These are phyloP conservation scores for Oryza coarctata DNA, from an alignment of 176 grass and related monocot genomes.

Conservation along the genomic window DNA sequence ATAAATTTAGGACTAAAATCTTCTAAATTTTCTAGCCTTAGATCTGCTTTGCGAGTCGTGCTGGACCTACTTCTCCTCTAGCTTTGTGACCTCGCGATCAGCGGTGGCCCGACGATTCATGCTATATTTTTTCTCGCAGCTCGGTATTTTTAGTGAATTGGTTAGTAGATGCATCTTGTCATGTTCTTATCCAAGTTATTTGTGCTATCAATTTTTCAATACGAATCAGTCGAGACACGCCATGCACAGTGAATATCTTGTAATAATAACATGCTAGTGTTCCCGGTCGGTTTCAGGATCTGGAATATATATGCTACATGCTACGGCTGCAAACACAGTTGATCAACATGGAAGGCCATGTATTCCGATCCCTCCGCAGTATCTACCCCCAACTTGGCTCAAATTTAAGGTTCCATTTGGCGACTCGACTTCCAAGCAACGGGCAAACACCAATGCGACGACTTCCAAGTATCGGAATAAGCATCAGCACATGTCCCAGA, in stretches of 20 bases:
- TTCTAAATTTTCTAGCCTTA: too few relatives aligned
- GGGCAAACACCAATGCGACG: not conserved
- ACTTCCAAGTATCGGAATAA: conserved; percentile 18
- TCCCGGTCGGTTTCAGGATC: not conserved
- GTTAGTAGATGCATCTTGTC: not conserved
- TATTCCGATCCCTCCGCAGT: conserved; percentile 6
- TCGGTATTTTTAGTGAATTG: too few relatives aligned
- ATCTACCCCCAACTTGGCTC: conserved; percentile 6
- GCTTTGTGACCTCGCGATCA: too few relatives aligned
- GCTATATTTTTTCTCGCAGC: too few relatives aligned
- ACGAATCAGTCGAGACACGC: not conserved
- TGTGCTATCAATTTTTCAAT: not conserved
- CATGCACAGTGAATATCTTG: not conserved
- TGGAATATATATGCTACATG: not conserved
- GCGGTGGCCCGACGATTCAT: too few relatives aligned
- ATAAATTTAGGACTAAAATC: too few relatives aligned
- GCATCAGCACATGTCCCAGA: not conserved
- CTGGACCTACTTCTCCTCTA: too few relatives aligned
- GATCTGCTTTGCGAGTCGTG: too few relatives aligned
- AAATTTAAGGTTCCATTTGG: conserved; percentile 36
- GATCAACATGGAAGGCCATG: not conserved
- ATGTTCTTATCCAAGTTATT: not conserved
- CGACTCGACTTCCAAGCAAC: conserved; percentile 15
- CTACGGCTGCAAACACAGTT: not conserved
- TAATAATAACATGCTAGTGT: not conserved